Percentiles rank a stretch among this genome's conserved stretches.
These are phyloP conservation scores for Smallanthus sonchifolius DNA, from an alignment of 129 eudicot species.

Conservation along the genomic window DNA sequence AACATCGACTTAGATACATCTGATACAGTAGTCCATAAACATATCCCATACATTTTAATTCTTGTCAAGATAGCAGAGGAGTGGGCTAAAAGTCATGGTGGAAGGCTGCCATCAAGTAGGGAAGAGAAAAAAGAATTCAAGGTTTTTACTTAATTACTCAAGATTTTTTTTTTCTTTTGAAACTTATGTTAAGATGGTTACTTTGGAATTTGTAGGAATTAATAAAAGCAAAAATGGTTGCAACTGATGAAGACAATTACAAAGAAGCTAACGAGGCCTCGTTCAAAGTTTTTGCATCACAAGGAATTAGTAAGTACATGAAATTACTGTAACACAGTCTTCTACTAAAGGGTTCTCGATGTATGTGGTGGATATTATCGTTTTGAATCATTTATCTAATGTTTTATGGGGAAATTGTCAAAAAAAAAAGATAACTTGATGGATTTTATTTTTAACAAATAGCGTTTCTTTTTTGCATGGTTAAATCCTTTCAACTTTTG, in stretches of 20 bases:
- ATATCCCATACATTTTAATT: constrained; percentile 80
- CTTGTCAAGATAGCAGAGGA: constrained; percentile 82
- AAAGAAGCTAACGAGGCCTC: constrained; percentile 97
- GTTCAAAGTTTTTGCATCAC: constrained; percentile 84
- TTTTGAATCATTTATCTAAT: background rate
- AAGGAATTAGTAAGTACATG: constrained; percentile 74
- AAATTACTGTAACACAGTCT: background rate
- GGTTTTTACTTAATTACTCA: constrained; percentile 40
- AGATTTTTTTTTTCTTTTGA: background rate
- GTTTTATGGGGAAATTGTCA: background rate
- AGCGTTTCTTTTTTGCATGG: background rate
- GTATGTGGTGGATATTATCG: background rate
- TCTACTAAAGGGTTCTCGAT: background rate
- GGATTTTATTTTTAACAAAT: background rate
- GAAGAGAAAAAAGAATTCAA: constrained; percentile 84
- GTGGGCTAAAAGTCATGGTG: constrained; percentile 84
- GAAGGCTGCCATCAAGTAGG: constrained; percentile 75
- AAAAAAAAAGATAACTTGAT: background rate
- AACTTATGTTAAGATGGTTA: constrained; percentile 8
- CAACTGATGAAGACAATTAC: constrained; percentile 86
- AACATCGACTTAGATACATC: constrained; percentile 52
- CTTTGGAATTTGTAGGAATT: constrained; percentile 47
- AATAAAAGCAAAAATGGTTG: constrained; percentile 57
- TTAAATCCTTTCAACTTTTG: background rate
- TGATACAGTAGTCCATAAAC: constrained; percentile 87